Base-by-base conservation (phyloP, 2,329 filamentous ascomycete species). In the Leptographium wingfieldii region DNA sequence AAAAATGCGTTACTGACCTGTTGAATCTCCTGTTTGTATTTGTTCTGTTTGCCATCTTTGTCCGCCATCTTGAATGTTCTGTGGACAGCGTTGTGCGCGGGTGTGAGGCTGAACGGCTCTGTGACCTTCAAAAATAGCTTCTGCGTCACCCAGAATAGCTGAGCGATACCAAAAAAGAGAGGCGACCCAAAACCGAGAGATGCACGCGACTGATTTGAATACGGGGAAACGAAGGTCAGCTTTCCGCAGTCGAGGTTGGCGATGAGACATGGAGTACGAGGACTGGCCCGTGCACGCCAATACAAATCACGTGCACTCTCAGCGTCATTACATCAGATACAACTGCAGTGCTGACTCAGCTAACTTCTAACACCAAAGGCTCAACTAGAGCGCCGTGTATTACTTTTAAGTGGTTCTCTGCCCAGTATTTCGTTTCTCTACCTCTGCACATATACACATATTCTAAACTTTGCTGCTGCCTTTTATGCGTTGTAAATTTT, bases 1-100 rank as follows among this genome's bases (percentile, higher is more conserved):
- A n/a, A 25, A 43, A 31, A 16, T 31, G 7, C n/a, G 31, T 9
- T n/a, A 61, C 65, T 60, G 71, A 92, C 89, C 87, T 95, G 92
- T 75, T 96, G 94, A 76, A 99, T 99, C 80, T 99, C 94, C 77
- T 95, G 91, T 72, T 92, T 85, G 74, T 97, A 99, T 74, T 96
- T 97, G 68, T 81, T 82, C 63, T 78, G 73, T 69, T 81, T 73
- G 82, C 85, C 68, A 81, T 81, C 71, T 81, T 82, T 84, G 73
- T 94, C 88, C 66, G 84, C 80, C 87, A 90, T 92, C 60, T 70
- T 79, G 74, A 49, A 22, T 9, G 11, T 22, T 5, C n/a, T 43
- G 31, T 43, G 46, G 46, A 46, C 53, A 27, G 11, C n/a, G 57
- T n/a, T n/a, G 10, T 38, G 57, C 11, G 33, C 22, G 6, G n/a